These are phyloP conservation scores for Monilinia laxa DNA, from an alignment of 2,329 filamentous ascomycete genomes.

Conservation along the genomic window DNA sequence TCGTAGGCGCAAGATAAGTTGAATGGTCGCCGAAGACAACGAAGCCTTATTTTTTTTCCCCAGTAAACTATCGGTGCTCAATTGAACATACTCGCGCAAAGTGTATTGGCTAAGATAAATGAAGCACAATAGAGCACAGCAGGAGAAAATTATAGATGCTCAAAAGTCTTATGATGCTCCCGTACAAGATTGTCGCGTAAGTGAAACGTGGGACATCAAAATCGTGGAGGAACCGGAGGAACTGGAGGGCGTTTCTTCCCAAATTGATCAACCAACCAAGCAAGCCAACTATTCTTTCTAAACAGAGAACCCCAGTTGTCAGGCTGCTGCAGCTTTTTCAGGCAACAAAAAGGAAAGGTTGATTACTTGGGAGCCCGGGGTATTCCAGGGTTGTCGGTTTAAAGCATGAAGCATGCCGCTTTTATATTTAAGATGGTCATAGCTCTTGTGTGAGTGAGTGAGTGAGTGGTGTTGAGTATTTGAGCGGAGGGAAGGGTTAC, in stretches of 20 bases:
- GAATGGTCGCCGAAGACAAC: constrained; percentile 24
- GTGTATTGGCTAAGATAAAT: background rate
- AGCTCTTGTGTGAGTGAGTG: background rate
- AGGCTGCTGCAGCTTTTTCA: constrained; percentile 14
- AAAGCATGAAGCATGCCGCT: constrained; percentile 3
- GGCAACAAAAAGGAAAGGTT: background rate
- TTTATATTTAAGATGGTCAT: constrained; percentile 9
- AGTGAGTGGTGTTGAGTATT: no score
- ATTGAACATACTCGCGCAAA: constrained; percentile 22
- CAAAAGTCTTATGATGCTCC: constrained; percentile 17
- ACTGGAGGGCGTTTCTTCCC: constrained; percentile 15
- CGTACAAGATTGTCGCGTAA: constrained; percentile 21
- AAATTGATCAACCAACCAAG: constrained; percentile 17
- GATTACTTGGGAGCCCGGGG: no score
- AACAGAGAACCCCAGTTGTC: background rate
- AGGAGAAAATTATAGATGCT: background rate
- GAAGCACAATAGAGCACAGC: constrained; percentile 5
- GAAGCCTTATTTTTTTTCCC: constrained; percentile 25
- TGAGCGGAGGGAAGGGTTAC: no score
- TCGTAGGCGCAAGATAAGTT: constrained; percentile 28
- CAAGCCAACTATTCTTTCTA: constrained; percentile 18
- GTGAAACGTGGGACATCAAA: constrained; percentile 24
- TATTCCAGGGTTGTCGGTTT: background rate
- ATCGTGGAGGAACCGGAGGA: constrained; percentile 12
- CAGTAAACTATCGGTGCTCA: constrained; percentile 16